Evolutionary conservation across 495 filamentous ascomycete genomes (phyloP).

Genomic region (Xylaria telfairii): DNA sequence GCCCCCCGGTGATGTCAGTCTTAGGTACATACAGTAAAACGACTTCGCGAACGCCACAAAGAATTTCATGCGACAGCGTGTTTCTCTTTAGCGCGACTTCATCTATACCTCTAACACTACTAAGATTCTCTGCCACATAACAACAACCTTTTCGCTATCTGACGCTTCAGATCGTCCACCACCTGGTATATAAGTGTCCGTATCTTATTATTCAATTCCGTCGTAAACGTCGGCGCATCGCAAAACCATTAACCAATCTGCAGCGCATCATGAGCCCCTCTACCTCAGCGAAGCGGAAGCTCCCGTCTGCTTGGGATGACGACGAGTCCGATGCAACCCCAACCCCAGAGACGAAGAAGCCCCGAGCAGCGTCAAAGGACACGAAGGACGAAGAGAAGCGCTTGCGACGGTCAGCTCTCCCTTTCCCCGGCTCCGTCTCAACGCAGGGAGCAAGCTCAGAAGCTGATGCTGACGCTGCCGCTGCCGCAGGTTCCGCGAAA

Average conservation of each 20-base stretch:
- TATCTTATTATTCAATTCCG: not conserved
- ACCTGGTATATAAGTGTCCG: not conserved
- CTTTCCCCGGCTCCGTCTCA: too few relatives aligned
- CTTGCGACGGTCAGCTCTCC: conserved; percentile 27
- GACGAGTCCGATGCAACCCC: not conserved
- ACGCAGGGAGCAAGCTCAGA: not conserved
- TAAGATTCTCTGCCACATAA: not conserved
- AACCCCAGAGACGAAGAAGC: conserved; percentile 12
- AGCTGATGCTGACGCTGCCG: conserved; percentile 2
- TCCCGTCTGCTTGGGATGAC: not conserved
- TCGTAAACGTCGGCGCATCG: not conserved
- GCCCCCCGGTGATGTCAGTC: not conserved
- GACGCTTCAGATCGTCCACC: not conserved
- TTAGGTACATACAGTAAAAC: too few relatives aligned
- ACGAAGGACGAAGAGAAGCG: conserved; percentile 29
- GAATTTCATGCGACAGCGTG: not conserved
- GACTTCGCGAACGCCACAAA: not conserved
- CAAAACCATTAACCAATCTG: not conserved
- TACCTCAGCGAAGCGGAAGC: conserved; percentile 31
- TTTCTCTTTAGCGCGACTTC: not conserved
- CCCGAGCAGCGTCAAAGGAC: conserved; percentile 5
- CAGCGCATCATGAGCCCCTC: not conserved
- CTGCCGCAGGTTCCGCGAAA: conserved; percentile 41
- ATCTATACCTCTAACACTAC: not conserved
- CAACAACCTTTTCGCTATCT: not conserved